phyloP scores from a whole-genome alignment of 305 asterid species.

The Nicotiana rustica region DNA sequence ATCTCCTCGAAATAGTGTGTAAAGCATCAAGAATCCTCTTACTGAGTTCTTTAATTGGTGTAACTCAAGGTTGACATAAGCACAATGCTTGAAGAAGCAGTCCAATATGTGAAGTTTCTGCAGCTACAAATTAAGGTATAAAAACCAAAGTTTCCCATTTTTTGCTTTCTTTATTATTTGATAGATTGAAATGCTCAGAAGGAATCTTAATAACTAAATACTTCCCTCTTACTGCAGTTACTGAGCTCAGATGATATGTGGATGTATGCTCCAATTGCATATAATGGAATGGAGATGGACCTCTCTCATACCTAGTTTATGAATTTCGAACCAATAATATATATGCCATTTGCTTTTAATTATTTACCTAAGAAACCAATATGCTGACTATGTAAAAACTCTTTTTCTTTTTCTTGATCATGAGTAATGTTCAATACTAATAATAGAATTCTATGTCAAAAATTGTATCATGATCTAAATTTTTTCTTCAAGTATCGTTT shows the following conservation, averaged over 20 bases:
- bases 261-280: slow-evolving; percentile 91
- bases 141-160: not conserved
- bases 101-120: slow-evolving; percentile 80
- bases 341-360: not conserved
- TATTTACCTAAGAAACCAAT: not conserved
- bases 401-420: no score
- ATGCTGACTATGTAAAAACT: not conserved
- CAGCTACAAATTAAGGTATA: slow-evolving; percentile 89
- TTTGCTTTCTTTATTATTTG: not conserved
- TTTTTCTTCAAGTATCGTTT: no score
- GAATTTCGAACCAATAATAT: slow-evolving; percentile 21
- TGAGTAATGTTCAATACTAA: no score
- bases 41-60: not conserved
- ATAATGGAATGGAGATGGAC: slow-evolving; percentile 80
- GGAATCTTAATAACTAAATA: slow-evolving; percentile 4
- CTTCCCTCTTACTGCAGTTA: slow-evolving; percentile 53
- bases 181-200: not conserved
- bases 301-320: slow-evolving; percentile 52
- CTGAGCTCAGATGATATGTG: slow-evolving; percentile 88
- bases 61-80: slow-evolving; percentile 68
- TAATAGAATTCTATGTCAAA: no score
- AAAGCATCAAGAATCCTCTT: not conserved
- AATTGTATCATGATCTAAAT: no score
- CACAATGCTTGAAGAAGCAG: slow-evolving; percentile 99
- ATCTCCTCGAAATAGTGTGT: not conserved